These are phyloP conservation scores for Chiua virens DNA, from an alignment of 768 basidiomycete genomes.

Conservation along the genomic window DNA sequence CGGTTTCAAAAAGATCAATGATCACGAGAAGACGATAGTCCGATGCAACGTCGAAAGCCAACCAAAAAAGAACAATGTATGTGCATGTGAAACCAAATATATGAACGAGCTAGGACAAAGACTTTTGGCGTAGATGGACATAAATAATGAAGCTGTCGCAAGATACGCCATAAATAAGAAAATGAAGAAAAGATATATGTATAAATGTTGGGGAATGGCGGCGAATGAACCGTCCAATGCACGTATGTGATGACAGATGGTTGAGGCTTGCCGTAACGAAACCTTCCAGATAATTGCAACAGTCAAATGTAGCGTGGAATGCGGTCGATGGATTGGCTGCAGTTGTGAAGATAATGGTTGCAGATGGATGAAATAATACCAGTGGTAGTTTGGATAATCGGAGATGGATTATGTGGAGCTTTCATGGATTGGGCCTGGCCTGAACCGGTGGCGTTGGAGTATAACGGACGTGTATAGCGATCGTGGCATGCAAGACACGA, in stretches of 20 bases:
- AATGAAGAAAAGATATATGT: slow-evolving; percentile 11
- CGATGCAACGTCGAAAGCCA: slow-evolving; percentile 12
- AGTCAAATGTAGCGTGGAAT: slow-evolving; percentile 33
- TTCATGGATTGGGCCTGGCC: slow-evolving; percentile 12
- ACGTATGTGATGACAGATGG: slow-evolving; percentile 29
- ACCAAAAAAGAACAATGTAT: slow-evolving; percentile 7
- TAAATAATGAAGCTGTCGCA: slow-evolving; percentile 28
- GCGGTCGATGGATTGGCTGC: slow-evolving; percentile 23
- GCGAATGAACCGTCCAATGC: slow-evolving; percentile 31
- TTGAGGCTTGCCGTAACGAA: slow-evolving; percentile 7
- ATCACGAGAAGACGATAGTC: slow-evolving; percentile 14
- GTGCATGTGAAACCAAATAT: slow-evolving; percentile 1
- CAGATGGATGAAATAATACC: slow-evolving; percentile 20
- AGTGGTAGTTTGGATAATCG: slow-evolving; percentile 14
- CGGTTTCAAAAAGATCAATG: slow-evolving; percentile 14
- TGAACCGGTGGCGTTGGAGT: slow-evolving; percentile 12
- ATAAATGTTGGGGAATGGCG: slow-evolving; percentile 16
- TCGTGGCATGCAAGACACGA: slow-evolving; percentile 13
- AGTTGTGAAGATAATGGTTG: slow-evolving; percentile 19
- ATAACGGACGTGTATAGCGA: slow-evolving; percentile 15
- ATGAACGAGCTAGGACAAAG: not conserved
- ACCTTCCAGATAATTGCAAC: slow-evolving; percentile 16
- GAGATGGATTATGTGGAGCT: slow-evolving; percentile 5
- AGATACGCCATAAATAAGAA: slow-evolving; percentile 34
- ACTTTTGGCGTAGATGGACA: slow-evolving; percentile 29